These are phyloP conservation scores for Hirschfeldia incana DNA, from an alignment of 345 rosid genomes.

Conservation along the genomic window DNA sequence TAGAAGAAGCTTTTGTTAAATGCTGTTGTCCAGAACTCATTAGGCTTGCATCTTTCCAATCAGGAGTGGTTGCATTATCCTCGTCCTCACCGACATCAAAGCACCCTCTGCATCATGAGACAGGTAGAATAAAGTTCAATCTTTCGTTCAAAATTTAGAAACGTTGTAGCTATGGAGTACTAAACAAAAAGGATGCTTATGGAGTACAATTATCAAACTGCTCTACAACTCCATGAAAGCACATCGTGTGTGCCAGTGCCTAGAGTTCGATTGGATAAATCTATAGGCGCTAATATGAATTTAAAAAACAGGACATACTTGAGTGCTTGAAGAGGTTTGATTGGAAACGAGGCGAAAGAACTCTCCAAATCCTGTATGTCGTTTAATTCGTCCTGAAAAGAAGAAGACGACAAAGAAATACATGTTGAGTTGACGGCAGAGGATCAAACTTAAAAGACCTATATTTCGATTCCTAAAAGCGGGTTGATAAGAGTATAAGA, in stretches of 20 bases:
- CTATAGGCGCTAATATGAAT: conserved; percentile 6
- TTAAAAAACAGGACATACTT: conserved; percentile 44
- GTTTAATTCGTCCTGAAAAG: conserved; percentile 64
- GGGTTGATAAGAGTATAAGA: conserved; percentile 3
- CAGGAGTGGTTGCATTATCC: conserved; percentile 56
- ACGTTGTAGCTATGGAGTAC: background rate
- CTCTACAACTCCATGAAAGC: conserved; percentile 5
- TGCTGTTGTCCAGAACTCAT: conserved; percentile 53
- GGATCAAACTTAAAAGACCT: background rate
- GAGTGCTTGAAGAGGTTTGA: conserved; percentile 87
- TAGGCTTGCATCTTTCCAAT: conserved; percentile 48
- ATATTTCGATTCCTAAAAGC: conserved; percentile 17
- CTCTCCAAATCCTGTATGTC: conserved; percentile 71
- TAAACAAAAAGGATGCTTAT: conserved; percentile 4
- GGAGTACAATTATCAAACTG: conserved; percentile 11
- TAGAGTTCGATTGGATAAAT: background rate
- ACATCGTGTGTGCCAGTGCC: conserved; percentile 4
- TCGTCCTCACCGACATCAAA: conserved; percentile 79
- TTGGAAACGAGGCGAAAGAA: conserved; percentile 77
- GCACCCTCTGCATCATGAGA: conserved; percentile 66
- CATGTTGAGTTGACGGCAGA: conserved; percentile 21
- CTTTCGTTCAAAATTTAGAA: background rate
- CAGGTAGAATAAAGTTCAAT: conserved; percentile 7
- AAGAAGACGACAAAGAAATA: conserved; percentile 32
- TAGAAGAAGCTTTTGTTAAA: conserved; percentile 45